Evolutionary conservation across 805 yeast genomes (phyloP), one percentile per base, ranked within the genome.

Genomic region (Teunomyces kruisii): DNA sequence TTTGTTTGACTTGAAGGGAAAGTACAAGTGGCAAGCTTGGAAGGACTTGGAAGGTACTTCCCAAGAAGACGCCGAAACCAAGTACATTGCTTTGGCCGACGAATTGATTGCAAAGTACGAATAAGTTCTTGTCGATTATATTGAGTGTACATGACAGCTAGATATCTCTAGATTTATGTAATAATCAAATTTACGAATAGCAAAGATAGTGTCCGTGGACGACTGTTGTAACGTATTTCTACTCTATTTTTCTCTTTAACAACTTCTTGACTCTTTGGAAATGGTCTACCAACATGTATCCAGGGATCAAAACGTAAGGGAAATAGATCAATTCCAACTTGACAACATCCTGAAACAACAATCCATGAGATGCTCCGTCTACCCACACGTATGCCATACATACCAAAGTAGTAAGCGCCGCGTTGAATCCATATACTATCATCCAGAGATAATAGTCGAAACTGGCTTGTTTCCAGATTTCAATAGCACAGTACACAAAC

Each of bases 1-100:
- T 52, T 71, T 87, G 48, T 88, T 94, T 67, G 96, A 90, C 72
- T 79, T 94, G 74, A 89, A 86, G 75, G 97, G 92, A 56, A 90
- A 95, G 72, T 87, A 88, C 80, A 94, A 94, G 78, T 94, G 98
- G 98, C 92, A 91, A 64, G 80, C 98, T 7, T 94, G 98, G 98
- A 84, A 84, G 59, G 83, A 82, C 58, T 74, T 84, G 61, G 86
- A 87, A 74, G 99, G 99, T 47, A 80, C 79, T 49, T 70, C 89
- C 32, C 87, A 86, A 70, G 96, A 81, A 56, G 97, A 89, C 29
- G 99, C 99, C 49, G 98, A 92, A 76, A 52, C 77, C 57, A 77
- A 89, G 59, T 81, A 86, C 74, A 86, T 86, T 60, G 84, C 65
- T 8, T 70, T 86, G 36, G 92, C 81, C 43, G 81, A 80, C 55